These are phyloP conservation scores for Nigrospora osmanthi DNA, from an alignment of 2,329 filamentous ascomycete species.

Conservation along the genomic window DNA sequence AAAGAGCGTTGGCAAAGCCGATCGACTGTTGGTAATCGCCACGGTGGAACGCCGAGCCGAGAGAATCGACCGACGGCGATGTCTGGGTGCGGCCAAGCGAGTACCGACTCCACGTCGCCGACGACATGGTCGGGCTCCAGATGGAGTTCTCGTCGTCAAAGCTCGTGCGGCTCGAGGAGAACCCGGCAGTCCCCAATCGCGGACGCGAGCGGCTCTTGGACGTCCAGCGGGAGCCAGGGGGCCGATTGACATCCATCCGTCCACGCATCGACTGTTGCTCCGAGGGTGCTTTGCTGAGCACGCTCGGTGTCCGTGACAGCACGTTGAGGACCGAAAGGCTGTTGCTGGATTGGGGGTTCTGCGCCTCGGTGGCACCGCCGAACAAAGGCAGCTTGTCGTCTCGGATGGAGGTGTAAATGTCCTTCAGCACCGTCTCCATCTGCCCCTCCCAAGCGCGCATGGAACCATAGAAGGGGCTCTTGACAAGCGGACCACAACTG, in stretches of 20 bases:
- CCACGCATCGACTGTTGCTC: conserved; percentile 67
- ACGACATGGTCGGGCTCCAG: conserved; percentile 78
- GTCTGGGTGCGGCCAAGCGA: conserved; percentile 87
- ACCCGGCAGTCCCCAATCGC: conserved; percentile 67
- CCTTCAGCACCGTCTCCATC: conserved; percentile 83
- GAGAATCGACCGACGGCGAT: conserved; percentile 86
- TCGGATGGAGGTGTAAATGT: conserved; percentile 85
- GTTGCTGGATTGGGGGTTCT: conserved; percentile 35
- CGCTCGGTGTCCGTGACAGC: conserved; percentile 80
- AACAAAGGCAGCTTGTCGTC: conserved; percentile 81
- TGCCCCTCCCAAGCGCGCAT: conserved; percentile 80
- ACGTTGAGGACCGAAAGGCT: conserved; percentile 68
- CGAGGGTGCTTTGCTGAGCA: conserved; percentile 87
- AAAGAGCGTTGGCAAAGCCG: conserved; percentile 92
- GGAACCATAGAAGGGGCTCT: conserved; percentile 64
- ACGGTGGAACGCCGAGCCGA: conserved; percentile 67
- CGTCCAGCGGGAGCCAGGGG: conserved; percentile 62
- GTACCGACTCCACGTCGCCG: conserved; percentile 93
- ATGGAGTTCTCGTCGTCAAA: conserved; percentile 85
- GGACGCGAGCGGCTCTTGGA: conserved; percentile 81
- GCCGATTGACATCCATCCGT: conserved; percentile 45
- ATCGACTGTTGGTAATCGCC: conserved; percentile 93
- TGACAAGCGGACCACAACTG: conserved; percentile 70
- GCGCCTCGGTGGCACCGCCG: conserved; percentile 45
- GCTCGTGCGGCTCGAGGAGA: conserved; percentile 88